Conservation (phyloP, 2,329 filamentous ascomycete genomes). For the Trichoderma sp. region DNA sequence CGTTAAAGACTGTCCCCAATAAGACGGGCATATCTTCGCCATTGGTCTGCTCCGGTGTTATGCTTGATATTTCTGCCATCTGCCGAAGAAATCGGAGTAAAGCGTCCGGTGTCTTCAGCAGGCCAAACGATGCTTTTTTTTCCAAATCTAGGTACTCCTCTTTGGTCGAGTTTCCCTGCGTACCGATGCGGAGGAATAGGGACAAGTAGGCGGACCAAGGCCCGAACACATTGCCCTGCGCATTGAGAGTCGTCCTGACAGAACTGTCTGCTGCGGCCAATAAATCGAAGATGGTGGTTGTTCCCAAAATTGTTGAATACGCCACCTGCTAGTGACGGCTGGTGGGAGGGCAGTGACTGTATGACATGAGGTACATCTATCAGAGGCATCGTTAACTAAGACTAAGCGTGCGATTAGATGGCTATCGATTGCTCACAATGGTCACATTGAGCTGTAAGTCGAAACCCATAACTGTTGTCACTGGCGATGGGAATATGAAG, state of each 20-base stretch:
- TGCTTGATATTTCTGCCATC: not conserved
- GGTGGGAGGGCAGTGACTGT: conserved; percentile 5
- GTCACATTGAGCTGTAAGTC: conserved; percentile 17
- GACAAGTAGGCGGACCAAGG: not conserved
- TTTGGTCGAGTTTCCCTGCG: conserved; percentile 8
- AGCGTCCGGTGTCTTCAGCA: not conserved
- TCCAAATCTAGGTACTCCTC: not conserved
- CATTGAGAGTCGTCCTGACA: not conserved
- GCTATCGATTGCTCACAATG: not conserved
- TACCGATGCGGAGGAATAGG: not conserved
- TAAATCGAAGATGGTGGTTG: conserved; percentile 1
- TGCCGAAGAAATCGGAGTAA: too few species aligned
- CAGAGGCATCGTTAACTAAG: not conserved
- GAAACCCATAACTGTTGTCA: conserved; percentile 6
- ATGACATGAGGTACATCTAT: conserved; percentile 15
- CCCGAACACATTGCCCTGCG: not conserved
- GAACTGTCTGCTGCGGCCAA: conserved; percentile 1
- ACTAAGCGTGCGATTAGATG: not conserved
- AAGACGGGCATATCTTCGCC: not conserved
- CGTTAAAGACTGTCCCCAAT: not conserved
- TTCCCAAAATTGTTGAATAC: conserved; percentile 10
- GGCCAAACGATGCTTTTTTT: not conserved
- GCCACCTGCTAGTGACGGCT: conserved; percentile 1
- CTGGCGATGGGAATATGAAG: conserved; percentile 3
- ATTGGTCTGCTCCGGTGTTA: not conserved